Evolutionary conservation across 2,329 filamentous ascomycete species (phyloP).

Genomic region (Cladophialophora immunda): DNA sequence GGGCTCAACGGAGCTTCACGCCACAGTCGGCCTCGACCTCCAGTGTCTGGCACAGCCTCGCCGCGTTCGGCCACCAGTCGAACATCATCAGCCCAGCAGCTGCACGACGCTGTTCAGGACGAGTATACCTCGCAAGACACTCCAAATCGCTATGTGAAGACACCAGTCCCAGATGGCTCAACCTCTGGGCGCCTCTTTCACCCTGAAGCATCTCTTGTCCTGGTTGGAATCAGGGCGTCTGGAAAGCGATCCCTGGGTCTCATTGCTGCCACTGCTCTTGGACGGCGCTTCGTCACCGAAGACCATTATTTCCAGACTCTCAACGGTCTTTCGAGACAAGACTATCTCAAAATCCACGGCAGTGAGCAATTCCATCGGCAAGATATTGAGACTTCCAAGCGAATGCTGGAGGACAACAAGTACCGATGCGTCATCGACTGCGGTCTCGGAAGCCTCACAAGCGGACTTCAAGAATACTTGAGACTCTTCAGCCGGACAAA

Average conservation of each 20-base stretch:
- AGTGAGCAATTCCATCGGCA: slow-evolving; percentile 54
- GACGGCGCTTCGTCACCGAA: slow-evolving; percentile 54
- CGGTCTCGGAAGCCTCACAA: slow-evolving; percentile 53
- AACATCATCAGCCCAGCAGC: slow-evolving; percentile 3
- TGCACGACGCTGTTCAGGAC: slow-evolving; percentile 4
- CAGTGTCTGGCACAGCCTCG: slow-evolving; percentile 19
- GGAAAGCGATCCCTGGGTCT: slow-evolving; percentile 55
- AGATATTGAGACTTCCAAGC: slow-evolving; percentile 53
- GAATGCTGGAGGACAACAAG: slow-evolving; percentile 55
- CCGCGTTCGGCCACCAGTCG: background rate
- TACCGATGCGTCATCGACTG: slow-evolving; percentile 55
- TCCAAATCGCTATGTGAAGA: slow-evolving; percentile 3
- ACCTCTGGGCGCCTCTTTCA: slow-evolving; percentile 40
- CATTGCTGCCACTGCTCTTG: slow-evolving; percentile 53
- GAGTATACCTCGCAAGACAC: slow-evolving; percentile 4
- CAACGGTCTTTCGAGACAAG: slow-evolving; percentile 53
- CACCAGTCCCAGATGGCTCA: slow-evolving; percentile 8
- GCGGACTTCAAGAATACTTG: slow-evolving; percentile 52
- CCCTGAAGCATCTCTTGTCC: slow-evolving; percentile 51
- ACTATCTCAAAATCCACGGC: slow-evolving; percentile 51
- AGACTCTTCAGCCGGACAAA: slow-evolving; percentile 49
- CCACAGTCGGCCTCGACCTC: background rate
- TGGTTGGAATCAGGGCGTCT: slow-evolving; percentile 55
- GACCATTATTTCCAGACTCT: slow-evolving; percentile 55
- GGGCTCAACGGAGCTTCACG: background rate